phyloP scores from a whole-genome alignment of 1,284 basidiomycete genomes.

The Paramarasmius palmivorus region DNA sequence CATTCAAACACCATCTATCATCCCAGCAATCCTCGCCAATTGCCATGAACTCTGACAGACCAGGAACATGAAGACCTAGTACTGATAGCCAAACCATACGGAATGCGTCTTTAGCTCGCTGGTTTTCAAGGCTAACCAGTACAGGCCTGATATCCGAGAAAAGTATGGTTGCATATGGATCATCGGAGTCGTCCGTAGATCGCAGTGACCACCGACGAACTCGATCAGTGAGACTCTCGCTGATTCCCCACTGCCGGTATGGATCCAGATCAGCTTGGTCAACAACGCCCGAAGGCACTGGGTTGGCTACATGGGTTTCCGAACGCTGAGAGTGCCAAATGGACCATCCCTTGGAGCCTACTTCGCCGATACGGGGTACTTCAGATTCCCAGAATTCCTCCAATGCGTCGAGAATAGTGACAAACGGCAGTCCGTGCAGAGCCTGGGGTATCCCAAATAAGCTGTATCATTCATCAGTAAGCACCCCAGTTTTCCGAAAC shows the following conservation, averaged over 20 bases:
- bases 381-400: conserved; percentile 82
- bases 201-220: conserved; percentile 53
- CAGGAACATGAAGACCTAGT: conserved; percentile 75
- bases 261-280: conserved; percentile 49
- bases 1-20: conserved; percentile 61
- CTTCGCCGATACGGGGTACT: conserved; percentile 62
- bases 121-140: conserved; percentile 59
- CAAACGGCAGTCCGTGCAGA: conserved; percentile 41
- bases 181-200: conserved; percentile 54
- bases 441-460: conserved; percentile 52
- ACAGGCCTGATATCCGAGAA: conserved; percentile 79
- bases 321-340: conserved; percentile 51
- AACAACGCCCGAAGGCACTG: conserved; percentile 11
- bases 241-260: conserved; percentile 67
- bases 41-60: conserved; percentile 48
- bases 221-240: conserved; percentile 56
- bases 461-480: conserved; percentile 33
- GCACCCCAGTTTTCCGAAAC: conserved; percentile 6
- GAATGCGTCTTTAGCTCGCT: conserved; percentile 60
- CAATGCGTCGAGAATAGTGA: conserved; percentile 51
- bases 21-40: conserved; percentile 45
- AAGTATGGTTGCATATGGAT: conserved; percentile 80
- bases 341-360: conserved; percentile 60
- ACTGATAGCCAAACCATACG: conserved; percentile 78
- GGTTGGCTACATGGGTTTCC: conserved; percentile 14